Percentiles rank a stretch among this genome's conserved stretches.
phyloP scores from a whole-genome alignment of 2,329 filamentous ascomycete species.

The Fusarium verticillioides region DNA sequence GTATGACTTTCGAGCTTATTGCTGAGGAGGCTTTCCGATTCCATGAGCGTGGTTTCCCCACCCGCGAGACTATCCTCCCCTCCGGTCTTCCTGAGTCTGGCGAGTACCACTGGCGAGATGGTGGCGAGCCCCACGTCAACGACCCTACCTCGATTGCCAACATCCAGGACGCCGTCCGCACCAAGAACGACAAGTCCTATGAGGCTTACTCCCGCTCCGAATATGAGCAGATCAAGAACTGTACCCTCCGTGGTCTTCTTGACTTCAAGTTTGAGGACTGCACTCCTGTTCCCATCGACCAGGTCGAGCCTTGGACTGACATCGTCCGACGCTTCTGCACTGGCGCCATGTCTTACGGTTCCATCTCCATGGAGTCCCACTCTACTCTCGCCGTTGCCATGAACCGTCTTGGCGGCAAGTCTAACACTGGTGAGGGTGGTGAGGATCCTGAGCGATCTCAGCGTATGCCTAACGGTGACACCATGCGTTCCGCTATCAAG shows the following conservation, averaged over 20 bases:
- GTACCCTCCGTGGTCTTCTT: slow-evolving; percentile 90
- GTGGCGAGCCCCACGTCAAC: slow-evolving; percentile 94
- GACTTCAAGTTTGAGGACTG: slow-evolving; percentile 96
- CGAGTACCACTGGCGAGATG: slow-evolving; percentile 98
- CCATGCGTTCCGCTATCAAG: slow-evolving; percentile 97
- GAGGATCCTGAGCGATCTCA: slow-evolving; percentile 93
- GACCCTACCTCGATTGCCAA: slow-evolving; percentile 95
- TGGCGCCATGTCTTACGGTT: slow-evolving; percentile 98
- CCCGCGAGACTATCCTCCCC: slow-evolving; percentile 78
- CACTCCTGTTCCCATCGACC: slow-evolving; percentile 88
- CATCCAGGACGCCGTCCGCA: slow-evolving; percentile 94
- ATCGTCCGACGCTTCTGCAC: slow-evolving; percentile 97
- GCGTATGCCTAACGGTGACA: slow-evolving; percentile 89
- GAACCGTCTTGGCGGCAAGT: slow-evolving; percentile 96
- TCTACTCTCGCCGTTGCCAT: slow-evolving; percentile 95
- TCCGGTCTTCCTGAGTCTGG: slow-evolving; percentile 90
- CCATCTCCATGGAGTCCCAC: slow-evolving; percentile 98
- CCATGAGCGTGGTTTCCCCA: slow-evolving; percentile 92
- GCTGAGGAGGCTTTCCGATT: slow-evolving; percentile 94
- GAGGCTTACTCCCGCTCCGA: slow-evolving; percentile 94
- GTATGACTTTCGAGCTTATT: slow-evolving; percentile 92
- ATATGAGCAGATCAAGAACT: slow-evolving; percentile 96
- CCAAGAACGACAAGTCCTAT: slow-evolving; percentile 98
- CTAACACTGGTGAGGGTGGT: slow-evolving; percentile 97
- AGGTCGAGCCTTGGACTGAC: slow-evolving; percentile 98